Evolutionary conservation across 140 eudicot genomes (phyloP), one percentile per base, ranked within the genome.

Genomic region (Erigeron philadelphicus): DNA sequence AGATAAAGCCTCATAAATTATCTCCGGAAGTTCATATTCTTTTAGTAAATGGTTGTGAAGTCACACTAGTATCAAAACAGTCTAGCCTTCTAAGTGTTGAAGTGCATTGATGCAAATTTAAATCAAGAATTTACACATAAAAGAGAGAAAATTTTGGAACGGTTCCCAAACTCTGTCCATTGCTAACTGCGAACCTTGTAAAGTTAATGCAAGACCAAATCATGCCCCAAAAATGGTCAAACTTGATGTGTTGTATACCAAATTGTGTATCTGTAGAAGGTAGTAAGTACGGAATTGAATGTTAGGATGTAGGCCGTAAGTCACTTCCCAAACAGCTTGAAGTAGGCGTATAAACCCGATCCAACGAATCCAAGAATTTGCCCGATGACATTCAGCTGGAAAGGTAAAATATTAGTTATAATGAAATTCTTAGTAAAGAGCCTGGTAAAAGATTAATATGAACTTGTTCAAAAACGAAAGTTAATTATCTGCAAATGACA

Each of bases 311-410:
- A 53, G 43, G 63, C 35, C 17, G 4, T 31, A 1, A 5, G 15
- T 82, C 65, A 93, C 75, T 85, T 86, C 64, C 95, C 98, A 12
- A 73, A 70, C 31, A 93, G 82, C 79, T 86, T 93, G 53, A 73
- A 86, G 80, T 89, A 93, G 16, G 98, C 98, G 56, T 93, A 93
- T 69, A 89, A 64, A 11, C 94, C 98, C 25, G 98, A 93, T 66
- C 98, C 98, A 42, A 89, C 10, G 64, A 93, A 93, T 52, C 98
- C 95, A 15, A 93, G 86, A 48, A 84, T 60, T 76, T 89, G 98
- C 71, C 98, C 98, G 5, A 80, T 42, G 0, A 93, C 94, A 80
- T 93, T 93, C 66, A 89, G 80, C 98, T 93, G 94, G 78, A 72
- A 74, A 64, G 23, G 77, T 25, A 40, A 17, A 17, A 60, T 40